phyloP scores from a whole-genome alignment of 768 basidiomycete species.

The Suillus alpinus region DNA sequence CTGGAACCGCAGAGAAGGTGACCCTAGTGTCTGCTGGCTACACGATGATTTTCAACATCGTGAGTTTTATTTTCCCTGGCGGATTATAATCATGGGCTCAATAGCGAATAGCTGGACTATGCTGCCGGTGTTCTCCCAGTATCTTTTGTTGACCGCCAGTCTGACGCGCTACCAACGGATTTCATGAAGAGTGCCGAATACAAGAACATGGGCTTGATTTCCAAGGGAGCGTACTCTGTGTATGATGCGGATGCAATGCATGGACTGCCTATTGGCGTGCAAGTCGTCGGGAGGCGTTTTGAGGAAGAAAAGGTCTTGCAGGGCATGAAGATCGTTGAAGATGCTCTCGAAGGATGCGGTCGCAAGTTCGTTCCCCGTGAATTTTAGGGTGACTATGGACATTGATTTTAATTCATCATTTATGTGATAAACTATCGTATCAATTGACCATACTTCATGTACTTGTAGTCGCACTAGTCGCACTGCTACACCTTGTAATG shows the following conservation, averaged over 20 bases:
- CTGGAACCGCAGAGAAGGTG: conserved; percentile 31
- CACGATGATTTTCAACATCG: conserved; percentile 43
- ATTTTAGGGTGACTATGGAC: conserved; percentile 11
- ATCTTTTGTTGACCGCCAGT: conserved; percentile 44
- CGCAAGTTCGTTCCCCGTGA: conserved; percentile 20
- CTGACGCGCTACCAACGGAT: conserved; percentile 36
- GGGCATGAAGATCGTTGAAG: conserved; percentile 61
- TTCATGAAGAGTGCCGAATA: conserved; percentile 26
- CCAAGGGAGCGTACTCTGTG: conserved; percentile 44
- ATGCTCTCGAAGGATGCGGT: conserved; percentile 20
- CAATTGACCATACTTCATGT: not conserved
- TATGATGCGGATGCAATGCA: conserved; percentile 65
- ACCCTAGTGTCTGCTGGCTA: conserved; percentile 33
- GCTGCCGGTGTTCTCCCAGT: conserved; percentile 61
- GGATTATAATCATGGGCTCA: not conserved
- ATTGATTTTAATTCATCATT: not conserved
- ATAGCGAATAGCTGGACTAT: conserved; percentile 44
- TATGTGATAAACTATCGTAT: not conserved
- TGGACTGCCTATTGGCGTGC: conserved; percentile 66
- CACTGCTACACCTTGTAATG: not conserved
- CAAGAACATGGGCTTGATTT: conserved; percentile 40
- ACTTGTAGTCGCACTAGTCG: no score
- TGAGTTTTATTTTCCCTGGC: conserved; percentile 20
- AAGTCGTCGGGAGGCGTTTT: conserved; percentile 57
- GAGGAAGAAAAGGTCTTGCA: conserved; percentile 75